Base-by-base conservation (phyloP, 441 rosid species). In the Bocquillonia castaneifolia region DNA sequence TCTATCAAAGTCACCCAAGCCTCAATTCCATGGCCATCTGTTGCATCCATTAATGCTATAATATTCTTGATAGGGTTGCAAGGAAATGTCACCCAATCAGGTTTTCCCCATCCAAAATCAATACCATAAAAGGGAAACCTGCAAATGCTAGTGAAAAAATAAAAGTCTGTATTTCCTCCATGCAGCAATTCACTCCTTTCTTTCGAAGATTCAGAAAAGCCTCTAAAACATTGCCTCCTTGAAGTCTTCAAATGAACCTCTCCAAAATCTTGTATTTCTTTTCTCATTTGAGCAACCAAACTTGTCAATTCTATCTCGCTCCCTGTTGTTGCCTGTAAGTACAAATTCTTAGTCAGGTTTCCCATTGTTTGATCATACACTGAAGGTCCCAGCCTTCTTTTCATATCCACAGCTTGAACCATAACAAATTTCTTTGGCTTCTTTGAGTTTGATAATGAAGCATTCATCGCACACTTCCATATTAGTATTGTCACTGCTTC, bases 1-100 rank as follows among this genome's bases (percentile, higher is more conserved):
- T 81, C 82, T 44, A 71, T 83, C 76, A 82, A 29, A 28, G 74
- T 77, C 59, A 79, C 66, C 86, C 86, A 77, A 1, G 86, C 85
- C 70, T 85, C 86, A 20, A 81, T 73, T 45, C 84, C 85, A 47
- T 70, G 70, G 3, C 84, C 84, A 10, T 26, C 39, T n/a, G 69
- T 77, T 0, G 74, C 71, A 18, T 79, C 77, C 28, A 53, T 61
- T 60, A 75, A 53, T 37, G 18, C 17, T 39, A 73, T 2, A 17
- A 13, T 28, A 23, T 67, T 58, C 25, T 66, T 52, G 28, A 60
- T 0, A 26, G 71, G 56, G 5, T 9, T 39, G 5, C 47, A 53
- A 18, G 48, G 57, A 15, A 26, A 14, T 14, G 59, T 47, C 36
- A 78, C 72, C 88, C 83, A 75, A 1, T 15, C 10, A 2, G 80